Base-by-base conservation (phyloP, 2,329 filamentous ascomycete species). In the Samsoniella hepiali region DNA sequence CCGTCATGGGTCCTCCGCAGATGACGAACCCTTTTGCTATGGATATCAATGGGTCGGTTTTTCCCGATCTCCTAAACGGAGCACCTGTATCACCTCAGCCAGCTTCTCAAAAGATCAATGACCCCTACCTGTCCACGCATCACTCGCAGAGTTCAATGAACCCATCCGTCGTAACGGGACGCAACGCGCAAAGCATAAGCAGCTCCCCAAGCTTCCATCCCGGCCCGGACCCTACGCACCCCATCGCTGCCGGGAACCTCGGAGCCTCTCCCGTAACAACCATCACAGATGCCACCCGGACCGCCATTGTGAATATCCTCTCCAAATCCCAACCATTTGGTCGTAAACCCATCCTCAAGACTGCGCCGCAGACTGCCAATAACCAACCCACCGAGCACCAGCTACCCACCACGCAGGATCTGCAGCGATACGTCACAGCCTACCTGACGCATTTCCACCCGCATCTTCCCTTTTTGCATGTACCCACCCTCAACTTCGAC, bases 391-490 rank as follows among this genome's bases (percentile, higher is more conserved):
- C 81, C 68, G 77, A 82, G 69, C 81, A 79, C 69, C 83, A 79
- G 68, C 82, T 97, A 64, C 93, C 94, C 60, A 92, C 85, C 77
- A 94, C 91, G 40, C 82, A 85, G 72, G 92, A 97, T 73, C 86
- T 98, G 66, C 93, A 96, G 75, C 90, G 92, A 74, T 97, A 93
- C 75, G 91, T 97, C 66, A 88, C 88, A 67, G 90, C 93, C 65
- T 98, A 97, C 77, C 87, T 98, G 71, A 88, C 88, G 67, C 96
- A 91, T 74, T 97, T 96, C 75, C 93, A 97, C 72, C 94, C 94
- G 29, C 94, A 98, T 74, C 78, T 97, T 65, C 94, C 95, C n/a
- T 97, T 98, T 76, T 81, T 97, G 65, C 94, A 98, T 76, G 86
- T 97, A 68, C 89, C 93, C 59, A 97, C 94, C 17, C 81, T 98